phyloP scores from a whole-genome alignment of 306 rosid species.

The Rubus idaeus region DNA sequence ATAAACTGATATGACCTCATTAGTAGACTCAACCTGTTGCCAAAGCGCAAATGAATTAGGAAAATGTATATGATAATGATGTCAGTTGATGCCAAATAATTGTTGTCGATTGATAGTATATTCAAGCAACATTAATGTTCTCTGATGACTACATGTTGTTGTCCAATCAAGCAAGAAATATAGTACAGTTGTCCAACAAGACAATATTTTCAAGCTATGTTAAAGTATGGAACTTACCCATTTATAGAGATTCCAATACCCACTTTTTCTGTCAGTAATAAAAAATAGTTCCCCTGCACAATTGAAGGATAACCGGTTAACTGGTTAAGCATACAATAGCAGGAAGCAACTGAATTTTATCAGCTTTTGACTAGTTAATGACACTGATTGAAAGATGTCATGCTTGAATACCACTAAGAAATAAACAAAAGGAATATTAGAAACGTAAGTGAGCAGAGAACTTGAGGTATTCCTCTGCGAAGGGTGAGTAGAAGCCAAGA shows the following conservation, averaged over 20 bases:
- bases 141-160: background rate
- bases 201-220: background rate
- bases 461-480: background rate
- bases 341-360: slow-evolving; percentile 9
- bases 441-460: slow-evolving; percentile 10
- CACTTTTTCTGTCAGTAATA: slow-evolving; percentile 73
- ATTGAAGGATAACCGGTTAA: slow-evolving; percentile 20
- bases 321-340: slow-evolving; percentile 8
- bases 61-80: slow-evolving; percentile 10
- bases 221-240: slow-evolving; percentile 59
- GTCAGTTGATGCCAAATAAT: background rate
- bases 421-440: background rate
- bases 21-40: slow-evolving; percentile 70
- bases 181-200: background rate
- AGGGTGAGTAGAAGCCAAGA: background rate
- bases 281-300: slow-evolving; percentile 85
- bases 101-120: slow-evolving; percentile 11
- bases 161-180: background rate
- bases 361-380: slow-evolving; percentile 8
- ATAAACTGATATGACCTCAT: slow-evolving; percentile 64
- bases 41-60: slow-evolving; percentile 18
- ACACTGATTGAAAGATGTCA: slow-evolving; percentile 5
- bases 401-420: slow-evolving; percentile 9
- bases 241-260: slow-evolving; percentile 93
- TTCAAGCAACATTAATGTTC: slow-evolving; percentile 14